These are phyloP conservation scores for Sugiyamaella smithiae DNA, from an alignment of 805 yeast species.

Conservation along the genomic window DNA sequence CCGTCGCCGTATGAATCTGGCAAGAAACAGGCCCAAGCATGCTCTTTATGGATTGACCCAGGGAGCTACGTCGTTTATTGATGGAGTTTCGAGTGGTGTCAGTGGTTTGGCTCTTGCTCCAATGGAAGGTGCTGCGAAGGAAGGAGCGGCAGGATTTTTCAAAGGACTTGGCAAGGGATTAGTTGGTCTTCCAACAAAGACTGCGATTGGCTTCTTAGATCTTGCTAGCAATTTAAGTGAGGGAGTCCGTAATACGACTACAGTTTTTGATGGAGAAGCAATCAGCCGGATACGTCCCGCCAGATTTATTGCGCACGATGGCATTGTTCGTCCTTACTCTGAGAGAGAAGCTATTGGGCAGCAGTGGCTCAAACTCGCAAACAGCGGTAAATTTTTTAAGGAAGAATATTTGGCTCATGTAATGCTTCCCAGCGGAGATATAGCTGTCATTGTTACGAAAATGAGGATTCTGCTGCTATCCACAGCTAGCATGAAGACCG, in stretches of 20 bases:
- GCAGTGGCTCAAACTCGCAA: slow-evolving; percentile 78
- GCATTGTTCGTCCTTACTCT: slow-evolving; percentile 69
- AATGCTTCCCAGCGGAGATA: slow-evolving; percentile 75
- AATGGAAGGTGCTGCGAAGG: slow-evolving; percentile 79
- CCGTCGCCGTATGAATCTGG: slow-evolving; percentile 56
- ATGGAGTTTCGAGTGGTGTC: slow-evolving; percentile 82
- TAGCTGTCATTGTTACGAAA: slow-evolving; percentile 72
- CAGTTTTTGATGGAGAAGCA: slow-evolving; percentile 77
- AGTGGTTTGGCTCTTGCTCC: slow-evolving; percentile 91
- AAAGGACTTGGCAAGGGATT: slow-evolving; percentile 92
- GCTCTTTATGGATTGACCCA: slow-evolving; percentile 79
- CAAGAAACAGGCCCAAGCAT: slow-evolving; percentile 77
- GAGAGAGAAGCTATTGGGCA: slow-evolving; percentile 92
- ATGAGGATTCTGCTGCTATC: slow-evolving; percentile 65
- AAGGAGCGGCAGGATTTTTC: slow-evolving; percentile 89
- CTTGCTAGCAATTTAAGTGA: slow-evolving; percentile 90
- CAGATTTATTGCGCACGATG: slow-evolving; percentile 66
- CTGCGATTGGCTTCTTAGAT: slow-evolving; percentile 93
- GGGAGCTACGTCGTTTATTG: slow-evolving; percentile 88
- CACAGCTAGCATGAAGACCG: slow-evolving; percentile 54
- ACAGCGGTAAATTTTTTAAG: slow-evolving; percentile 70
- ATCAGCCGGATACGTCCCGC: slow-evolving; percentile 81
- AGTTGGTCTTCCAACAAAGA: slow-evolving; percentile 94
- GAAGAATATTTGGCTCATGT: slow-evolving; percentile 86
- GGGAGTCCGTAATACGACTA: slow-evolving; percentile 89